A percentile compares a stretch with the other conserved stretches of the same genome.
These are phyloP conservation scores for Physocladia obscura DNA, from an alignment of 192 early-diverging fungal species.

Conservation along the genomic window DNA sequence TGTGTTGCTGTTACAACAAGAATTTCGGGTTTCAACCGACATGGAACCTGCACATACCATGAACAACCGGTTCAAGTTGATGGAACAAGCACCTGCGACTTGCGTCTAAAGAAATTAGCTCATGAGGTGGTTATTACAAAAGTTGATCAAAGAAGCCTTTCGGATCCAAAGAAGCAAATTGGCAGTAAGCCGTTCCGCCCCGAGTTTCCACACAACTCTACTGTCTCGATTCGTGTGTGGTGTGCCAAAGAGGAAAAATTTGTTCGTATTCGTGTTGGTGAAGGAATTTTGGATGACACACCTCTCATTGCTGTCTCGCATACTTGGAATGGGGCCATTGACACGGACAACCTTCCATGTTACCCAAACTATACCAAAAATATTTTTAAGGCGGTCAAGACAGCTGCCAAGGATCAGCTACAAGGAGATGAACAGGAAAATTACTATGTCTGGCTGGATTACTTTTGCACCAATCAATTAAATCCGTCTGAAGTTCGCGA, in stretches of 20 bases:
- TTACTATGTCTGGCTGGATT: slow-evolving; percentile 11
- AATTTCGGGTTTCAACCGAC: too few species aligned
- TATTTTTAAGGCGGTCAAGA: background rate
- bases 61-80: too few species aligned
- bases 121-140: too few species aligned
- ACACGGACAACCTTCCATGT: background rate
- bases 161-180: too few species aligned
- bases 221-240: slow-evolving; percentile 1
- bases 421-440: background rate
- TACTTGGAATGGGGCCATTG: background rate
- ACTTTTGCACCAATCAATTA: background rate
- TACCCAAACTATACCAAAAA: background rate
- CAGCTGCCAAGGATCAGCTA: background rate
- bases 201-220: background rate
- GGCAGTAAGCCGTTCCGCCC: background rate
- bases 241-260: background rate
- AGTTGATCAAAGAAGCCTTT: too few species aligned
- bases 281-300: background rate
- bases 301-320: slow-evolving; percentile 9
- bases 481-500: slow-evolving; percentile 4
- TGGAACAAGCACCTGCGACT: too few species aligned
- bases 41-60: too few species aligned
- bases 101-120: too few species aligned
- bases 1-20: too few species aligned
- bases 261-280: background rate